Base-by-base conservation (phyloP, 2,329 filamentous ascomycete species). In the Teratosphaeriaceae sp. region DNA sequence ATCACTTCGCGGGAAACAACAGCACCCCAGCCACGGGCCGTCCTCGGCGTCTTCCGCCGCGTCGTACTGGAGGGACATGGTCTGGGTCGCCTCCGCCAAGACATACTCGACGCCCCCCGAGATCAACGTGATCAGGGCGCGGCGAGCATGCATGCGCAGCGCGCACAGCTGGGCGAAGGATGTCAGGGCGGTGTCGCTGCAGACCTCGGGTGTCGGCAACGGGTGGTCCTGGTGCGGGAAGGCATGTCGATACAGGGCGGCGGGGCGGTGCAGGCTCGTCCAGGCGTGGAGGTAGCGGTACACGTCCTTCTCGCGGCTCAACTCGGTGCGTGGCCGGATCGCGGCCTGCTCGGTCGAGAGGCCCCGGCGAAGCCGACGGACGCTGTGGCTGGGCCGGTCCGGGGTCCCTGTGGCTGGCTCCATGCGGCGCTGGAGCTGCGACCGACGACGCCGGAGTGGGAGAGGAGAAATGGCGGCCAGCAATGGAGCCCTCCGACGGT, bases 11-110 rank as follows among this genome's bases (percentile, higher is more conserved):
- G 58, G 46, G 30, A 64, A 43, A 13, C 41, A 43, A 20, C 43
- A 48, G 16, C 59, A 55, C 16, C 49, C 67, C 30, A 55, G 65
- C 60, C 64, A 50, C 35, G 58, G 34, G 44, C 57, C 35, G 60
- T 61, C 41, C 48, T 8, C 48, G 16, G 54, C 46, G 16, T 57
- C 56, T 37, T 56, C 48, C 23, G 38, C 27, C 22, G 21, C 22
- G 33, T 38, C 40, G 22, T 58, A 53, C 18, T 63, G 61, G 5
- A 73, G 56, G 4, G 69, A 67, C 3, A 74, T 49, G 1, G 66
- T 69, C 35, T 64, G 65, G 1, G 74, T 76, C 7, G 70, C 69
- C 51, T 77, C 74, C 27, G 72, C 72, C 31, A 78, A 64, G 38
- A 77, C 67, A 43, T 71, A 74, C 57, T 76, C 71, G 9, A 61